These are phyloP conservation scores for Collybia mongolica DNA, from an alignment of 768 basidiomycete genomes.

Conservation along the genomic window DNA sequence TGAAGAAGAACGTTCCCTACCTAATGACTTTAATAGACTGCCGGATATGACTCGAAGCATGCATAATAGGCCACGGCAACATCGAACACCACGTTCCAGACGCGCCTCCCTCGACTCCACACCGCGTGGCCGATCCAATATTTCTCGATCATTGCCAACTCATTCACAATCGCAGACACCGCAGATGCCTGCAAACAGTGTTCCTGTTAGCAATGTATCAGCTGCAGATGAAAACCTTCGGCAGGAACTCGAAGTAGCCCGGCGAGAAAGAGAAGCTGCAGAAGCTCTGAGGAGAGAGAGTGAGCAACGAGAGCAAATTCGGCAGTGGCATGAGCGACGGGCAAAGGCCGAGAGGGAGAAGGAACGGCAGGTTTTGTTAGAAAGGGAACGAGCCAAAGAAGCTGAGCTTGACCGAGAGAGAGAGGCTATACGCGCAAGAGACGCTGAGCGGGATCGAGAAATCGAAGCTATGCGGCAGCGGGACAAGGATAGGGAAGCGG, in stretches of 20 bases:
- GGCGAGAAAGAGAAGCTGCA: neutral
- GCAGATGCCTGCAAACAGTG: constrained; percentile 1
- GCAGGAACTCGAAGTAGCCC: constrained; percentile 6
- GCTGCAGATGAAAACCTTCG: constrained; percentile 7
- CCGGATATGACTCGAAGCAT: constrained; percentile 5
- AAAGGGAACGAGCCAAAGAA: neutral
- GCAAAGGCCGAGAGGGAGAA: constrained; percentile 14
- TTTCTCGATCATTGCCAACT: neutral
- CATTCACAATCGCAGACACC: constrained; percentile 1
- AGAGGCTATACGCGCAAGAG: constrained; percentile 14
- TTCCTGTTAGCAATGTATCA: constrained; percentile 2
- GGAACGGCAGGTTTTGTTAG: constrained; percentile 8
- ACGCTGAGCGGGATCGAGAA: constrained; percentile 20
- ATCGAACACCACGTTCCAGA: neutral
- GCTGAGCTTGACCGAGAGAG: constrained; percentile 8
- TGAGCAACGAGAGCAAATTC: constrained; percentile 8
- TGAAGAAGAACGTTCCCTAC: neutral
- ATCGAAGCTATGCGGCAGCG: constrained; percentile 1
- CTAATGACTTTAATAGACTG: neutral
- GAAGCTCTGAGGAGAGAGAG: constrained; percentile 8
- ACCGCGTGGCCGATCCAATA: neutral
- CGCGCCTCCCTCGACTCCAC: neutral
- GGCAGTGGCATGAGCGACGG: constrained; percentile 5
- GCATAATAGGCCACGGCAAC: neutral
- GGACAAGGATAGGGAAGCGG: constrained; percentile 13